Conservation (phyloP, 2,329 filamentous ascomycete genomes). For the Helotiales sp. region DNA sequence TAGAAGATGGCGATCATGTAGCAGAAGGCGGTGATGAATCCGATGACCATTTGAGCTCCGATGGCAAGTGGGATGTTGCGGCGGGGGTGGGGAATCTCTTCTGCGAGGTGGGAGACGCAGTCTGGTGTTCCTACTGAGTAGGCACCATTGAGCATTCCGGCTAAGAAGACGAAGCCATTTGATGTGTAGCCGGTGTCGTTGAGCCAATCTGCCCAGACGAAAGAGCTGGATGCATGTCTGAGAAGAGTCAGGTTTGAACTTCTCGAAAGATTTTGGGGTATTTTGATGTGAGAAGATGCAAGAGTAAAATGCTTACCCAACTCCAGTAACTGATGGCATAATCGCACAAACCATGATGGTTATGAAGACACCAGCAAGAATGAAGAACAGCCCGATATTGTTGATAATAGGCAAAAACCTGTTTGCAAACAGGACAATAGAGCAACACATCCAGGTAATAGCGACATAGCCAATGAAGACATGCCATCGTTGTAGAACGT, state of each 20-base stretch:
- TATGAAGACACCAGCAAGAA: constrained; percentile 53
- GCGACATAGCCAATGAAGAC: constrained; percentile 50
- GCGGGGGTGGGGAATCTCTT: constrained; percentile 58
- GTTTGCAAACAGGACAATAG: constrained; percentile 54
- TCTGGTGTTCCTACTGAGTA: constrained; percentile 68
- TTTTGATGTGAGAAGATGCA: no score
- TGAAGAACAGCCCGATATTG: constrained; percentile 53
- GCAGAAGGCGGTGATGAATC: constrained; percentile 52
- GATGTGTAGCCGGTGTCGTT: constrained; percentile 47
- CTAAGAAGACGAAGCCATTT: constrained; percentile 57
- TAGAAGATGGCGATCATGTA: constrained; percentile 58
- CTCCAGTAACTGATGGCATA: constrained; percentile 49
- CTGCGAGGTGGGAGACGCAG: constrained; percentile 62
- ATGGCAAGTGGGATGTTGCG: constrained; percentile 56
- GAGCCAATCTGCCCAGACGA: constrained; percentile 46
- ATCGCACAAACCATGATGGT: constrained; percentile 46
- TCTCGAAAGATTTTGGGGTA: not conserved
- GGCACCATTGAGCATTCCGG: constrained; percentile 57
- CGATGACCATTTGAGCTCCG: constrained; percentile 49
- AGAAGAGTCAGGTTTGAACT: not conserved
- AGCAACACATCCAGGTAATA: constrained; percentile 46
- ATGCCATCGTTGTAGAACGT: constrained; percentile 48
- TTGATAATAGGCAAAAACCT: constrained; percentile 52
- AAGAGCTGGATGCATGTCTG: constrained; percentile 29
- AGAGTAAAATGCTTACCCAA: constrained; percentile 37